Conservation (phyloP, 2,329 filamentous ascomycete genomes). For the Penicillium italicum region DNA sequence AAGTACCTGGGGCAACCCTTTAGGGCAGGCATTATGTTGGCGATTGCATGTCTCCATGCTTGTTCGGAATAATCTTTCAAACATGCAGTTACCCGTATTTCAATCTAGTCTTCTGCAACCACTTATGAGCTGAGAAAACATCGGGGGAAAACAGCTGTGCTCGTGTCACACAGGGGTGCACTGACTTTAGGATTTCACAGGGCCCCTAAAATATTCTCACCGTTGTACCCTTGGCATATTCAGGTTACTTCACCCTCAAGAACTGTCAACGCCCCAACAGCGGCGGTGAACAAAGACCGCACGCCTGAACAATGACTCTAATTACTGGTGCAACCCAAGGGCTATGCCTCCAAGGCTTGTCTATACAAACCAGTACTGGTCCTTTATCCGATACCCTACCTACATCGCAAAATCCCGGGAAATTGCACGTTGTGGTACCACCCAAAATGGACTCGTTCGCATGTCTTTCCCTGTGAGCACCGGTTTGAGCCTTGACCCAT, state of each 20-base stretch:
- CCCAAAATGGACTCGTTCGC: not conserved
- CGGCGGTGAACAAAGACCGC: not conserved
- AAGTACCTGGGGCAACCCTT: not conserved
- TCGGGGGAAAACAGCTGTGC: not conserved
- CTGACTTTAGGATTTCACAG: not conserved
- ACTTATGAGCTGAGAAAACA: not conserved
- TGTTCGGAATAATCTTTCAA: not conserved
- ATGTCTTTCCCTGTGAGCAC: not conserved
- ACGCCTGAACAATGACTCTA: not conserved
- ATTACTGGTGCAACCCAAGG: not conserved
- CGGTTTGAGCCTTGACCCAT: not conserved
- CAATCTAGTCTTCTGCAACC: not conserved
- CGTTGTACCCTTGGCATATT: not conserved
- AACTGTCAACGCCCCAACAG: not conserved
- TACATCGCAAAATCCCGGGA: not conserved
- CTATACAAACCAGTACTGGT: not conserved
- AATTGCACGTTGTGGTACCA: slow-evolving; percentile 1
- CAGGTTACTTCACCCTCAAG: not conserved
- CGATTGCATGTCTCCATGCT: not conserved
- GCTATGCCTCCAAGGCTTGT: not conserved
- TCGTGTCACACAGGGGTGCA: not conserved
- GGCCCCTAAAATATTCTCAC: not conserved
- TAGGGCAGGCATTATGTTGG: not conserved
- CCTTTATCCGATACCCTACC: not conserved
- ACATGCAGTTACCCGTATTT: slow-evolving; percentile 1